Evolutionary conservation across 2,329 filamentous ascomycete genomes (phyloP).

Genomic region (Sphaerulina vaccinii): DNA sequence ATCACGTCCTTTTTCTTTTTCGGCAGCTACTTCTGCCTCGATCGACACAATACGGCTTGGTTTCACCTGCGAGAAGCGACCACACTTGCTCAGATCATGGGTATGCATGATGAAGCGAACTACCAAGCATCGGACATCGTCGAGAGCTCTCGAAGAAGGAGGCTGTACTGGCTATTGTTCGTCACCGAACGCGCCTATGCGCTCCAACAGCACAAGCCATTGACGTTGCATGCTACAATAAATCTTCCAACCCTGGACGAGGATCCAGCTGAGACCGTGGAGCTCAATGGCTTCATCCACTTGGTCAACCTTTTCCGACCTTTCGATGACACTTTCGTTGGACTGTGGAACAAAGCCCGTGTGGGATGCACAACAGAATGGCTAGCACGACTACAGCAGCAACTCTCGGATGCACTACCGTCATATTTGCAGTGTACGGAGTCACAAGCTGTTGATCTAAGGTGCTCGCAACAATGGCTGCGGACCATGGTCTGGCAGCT

Average conservation of each 20-base stretch:
- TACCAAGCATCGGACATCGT: slow-evolving; percentile 51
- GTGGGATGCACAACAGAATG: slow-evolving; percentile 48
- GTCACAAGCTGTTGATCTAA: slow-evolving; percentile 66
- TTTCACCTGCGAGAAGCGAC: slow-evolving; percentile 62
- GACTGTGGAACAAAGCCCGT: slow-evolving; percentile 61
- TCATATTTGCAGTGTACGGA: slow-evolving; percentile 60
- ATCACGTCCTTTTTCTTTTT: slow-evolving; percentile 63
- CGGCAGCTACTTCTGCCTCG: slow-evolving; percentile 61
- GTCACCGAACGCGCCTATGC: slow-evolving; percentile 64
- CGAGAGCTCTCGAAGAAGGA: slow-evolving; percentile 55
- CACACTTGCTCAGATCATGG: slow-evolving; percentile 58
- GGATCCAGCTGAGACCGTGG: slow-evolving; percentile 54
- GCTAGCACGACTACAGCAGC: slow-evolving; percentile 50
- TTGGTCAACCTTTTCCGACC: slow-evolving; percentile 62
- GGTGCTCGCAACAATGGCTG: slow-evolving; percentile 70
- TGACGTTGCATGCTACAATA: slow-evolving; percentile 61
- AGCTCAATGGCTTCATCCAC: slow-evolving; percentile 59
- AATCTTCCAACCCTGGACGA: slow-evolving; percentile 52
- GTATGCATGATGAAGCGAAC: slow-evolving; percentile 58
- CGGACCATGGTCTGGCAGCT: slow-evolving; percentile 71
- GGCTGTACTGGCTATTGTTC: slow-evolving; percentile 63
- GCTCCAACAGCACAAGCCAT: slow-evolving; percentile 62
- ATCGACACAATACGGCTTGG: slow-evolving; percentile 62
- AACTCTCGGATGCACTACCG: slow-evolving; percentile 54
- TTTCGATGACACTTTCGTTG: slow-evolving; percentile 63